Evolutionary conservation across 257 asterid species (phyloP).

Genomic region (Linaria vulgaris): DNA sequence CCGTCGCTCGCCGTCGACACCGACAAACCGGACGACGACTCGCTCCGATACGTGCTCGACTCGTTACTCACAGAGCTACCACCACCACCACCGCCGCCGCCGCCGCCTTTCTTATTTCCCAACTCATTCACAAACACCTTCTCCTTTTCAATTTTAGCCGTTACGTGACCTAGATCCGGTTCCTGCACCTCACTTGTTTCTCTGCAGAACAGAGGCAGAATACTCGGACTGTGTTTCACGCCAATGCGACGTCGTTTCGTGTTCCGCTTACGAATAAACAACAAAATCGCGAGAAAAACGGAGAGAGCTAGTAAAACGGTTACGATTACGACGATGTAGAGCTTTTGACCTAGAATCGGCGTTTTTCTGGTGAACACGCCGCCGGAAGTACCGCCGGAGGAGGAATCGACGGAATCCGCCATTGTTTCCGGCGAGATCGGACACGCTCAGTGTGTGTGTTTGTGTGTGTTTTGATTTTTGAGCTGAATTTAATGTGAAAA

Average conservation of each 20-base stretch:
- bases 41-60: slow-evolving; percentile 66
- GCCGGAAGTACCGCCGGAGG: slow-evolving; percentile 27
- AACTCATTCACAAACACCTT: slow-evolving; percentile 15
- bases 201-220: slow-evolving; percentile 41
- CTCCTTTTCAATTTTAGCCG: slow-evolving; percentile 22
- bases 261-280: slow-evolving; percentile 32
- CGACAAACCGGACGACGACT: slow-evolving; percentile 71
- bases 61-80: slow-evolving; percentile 63
- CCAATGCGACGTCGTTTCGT: slow-evolving; percentile 28
- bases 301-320: slow-evolving; percentile 31
- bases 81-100: too few species aligned
- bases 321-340: slow-evolving; percentile 40
- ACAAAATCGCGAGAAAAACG: slow-evolving; percentile 31
- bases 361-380: slow-evolving; percentile 41
- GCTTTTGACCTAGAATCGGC: slow-evolving; percentile 56
- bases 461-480: background rate
- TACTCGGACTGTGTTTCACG: slow-evolving; percentile 30
- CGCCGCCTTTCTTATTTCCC: slow-evolving; percentile 36
- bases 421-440: slow-evolving; percentile 27
- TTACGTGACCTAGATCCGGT: slow-evolving; percentile 27
- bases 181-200: slow-evolving; percentile 26
- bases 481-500: background rate
- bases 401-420: slow-evolving; percentile 30
- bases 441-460: background rate
- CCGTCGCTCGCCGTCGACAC: slow-evolving; percentile 54